Percentiles rank a stretch among this genome's conserved stretches.
phyloP scores from a whole-genome alignment of 2,329 filamentous ascomycete species.

The Aspergillus floridensis region DNA sequence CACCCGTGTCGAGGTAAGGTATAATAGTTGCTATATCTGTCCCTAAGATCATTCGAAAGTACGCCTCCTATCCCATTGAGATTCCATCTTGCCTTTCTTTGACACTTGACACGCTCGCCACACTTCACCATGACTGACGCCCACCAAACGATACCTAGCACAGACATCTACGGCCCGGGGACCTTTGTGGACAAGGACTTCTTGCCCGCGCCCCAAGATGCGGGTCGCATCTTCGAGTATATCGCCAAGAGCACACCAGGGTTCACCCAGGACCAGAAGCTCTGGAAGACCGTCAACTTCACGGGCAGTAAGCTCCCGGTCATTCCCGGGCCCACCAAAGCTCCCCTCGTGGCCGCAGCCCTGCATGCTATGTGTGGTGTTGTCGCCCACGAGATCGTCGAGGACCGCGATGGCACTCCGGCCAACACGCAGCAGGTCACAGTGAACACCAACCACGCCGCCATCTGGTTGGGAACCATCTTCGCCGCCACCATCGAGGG shows the following conservation, averaged over 20 bases:
- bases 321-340: not conserved
- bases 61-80: too few species aligned
- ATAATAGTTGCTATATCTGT: too few species aligned
- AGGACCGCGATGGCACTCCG: not conserved
- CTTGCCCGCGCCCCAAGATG: not conserved
- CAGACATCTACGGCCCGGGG: not conserved
- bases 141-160: not conserved
- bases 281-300: not conserved
- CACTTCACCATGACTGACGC: not conserved
- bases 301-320: not conserved
- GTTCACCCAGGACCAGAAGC: not conserved
- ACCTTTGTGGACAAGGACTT: not conserved
- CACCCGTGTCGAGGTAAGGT: too few species aligned
- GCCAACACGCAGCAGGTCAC: not conserved
- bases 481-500: not conserved
- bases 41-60: too few species aligned
- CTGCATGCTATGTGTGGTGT: constrained; percentile 1
- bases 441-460: not conserved
- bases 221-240: not conserved
- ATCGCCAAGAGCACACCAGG: not conserved
- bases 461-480: not conserved
- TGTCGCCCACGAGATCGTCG: not conserved
- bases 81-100: too few species aligned
- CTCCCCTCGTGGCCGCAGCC: not conserved
- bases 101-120: too few species aligned